phyloP scores from a whole-genome alignment of 2,329 filamentous ascomycete species.

The Ophiocordyceps sinensis region DNA sequence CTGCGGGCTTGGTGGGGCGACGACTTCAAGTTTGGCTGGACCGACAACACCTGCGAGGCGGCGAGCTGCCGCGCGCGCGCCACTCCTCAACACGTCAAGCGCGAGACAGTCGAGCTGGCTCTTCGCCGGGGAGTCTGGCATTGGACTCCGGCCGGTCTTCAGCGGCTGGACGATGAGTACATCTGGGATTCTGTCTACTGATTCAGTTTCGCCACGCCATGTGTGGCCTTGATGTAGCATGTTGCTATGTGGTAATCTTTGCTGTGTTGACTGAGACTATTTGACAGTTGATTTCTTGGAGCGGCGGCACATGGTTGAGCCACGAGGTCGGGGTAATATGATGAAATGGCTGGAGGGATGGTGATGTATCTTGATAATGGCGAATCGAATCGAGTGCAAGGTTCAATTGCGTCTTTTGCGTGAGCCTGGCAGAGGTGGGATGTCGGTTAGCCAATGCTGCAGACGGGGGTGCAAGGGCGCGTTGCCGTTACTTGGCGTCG shows the following conservation, averaged over 20 bases:
- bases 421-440: background rate
- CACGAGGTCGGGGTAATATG: constrained; percentile 15
- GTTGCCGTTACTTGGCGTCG: too few species aligned
- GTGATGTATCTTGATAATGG: constrained; percentile 9
- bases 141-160: constrained; percentile 17
- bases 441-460: too few species aligned
- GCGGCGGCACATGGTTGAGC: constrained; percentile 16
- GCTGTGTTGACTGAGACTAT: constrained; percentile 16
- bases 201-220: constrained; percentile 4
- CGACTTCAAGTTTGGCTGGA: constrained; percentile 25
- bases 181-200: constrained; percentile 15
- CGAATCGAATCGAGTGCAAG: background rate
- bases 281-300: constrained; percentile 20
- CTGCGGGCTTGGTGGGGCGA: constrained; percentile 27
- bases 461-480: too few species aligned
- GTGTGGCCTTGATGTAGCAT: constrained; percentile 9
- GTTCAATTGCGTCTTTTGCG: background rate
- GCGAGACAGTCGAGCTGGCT: constrained; percentile 16
- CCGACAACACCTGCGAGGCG: constrained; percentile 24
- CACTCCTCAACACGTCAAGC: constrained; percentile 13
- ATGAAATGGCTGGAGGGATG: constrained; percentile 10
- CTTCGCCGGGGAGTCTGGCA: constrained; percentile 18
- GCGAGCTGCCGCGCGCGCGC: constrained; percentile 17
- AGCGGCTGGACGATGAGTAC: constrained; percentile 17
- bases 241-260: constrained; percentile 15